These are phyloP conservation scores for Ophiostoma ips DNA, from an alignment of 2,329 filamentous ascomycete species.

Conservation along the genomic window DNA sequence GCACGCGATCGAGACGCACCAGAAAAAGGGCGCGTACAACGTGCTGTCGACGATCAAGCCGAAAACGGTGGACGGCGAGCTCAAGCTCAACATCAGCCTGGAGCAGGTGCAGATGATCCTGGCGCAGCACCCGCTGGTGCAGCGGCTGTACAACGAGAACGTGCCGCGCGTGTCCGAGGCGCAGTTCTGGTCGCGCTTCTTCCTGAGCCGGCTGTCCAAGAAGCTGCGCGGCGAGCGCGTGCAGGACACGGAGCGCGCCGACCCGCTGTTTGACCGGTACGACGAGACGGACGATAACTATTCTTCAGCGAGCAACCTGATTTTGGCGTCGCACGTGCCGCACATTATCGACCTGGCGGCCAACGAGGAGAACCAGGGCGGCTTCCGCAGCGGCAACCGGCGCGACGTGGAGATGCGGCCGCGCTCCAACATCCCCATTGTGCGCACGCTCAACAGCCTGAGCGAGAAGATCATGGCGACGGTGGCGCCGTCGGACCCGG, in stretches of 20 bases:
- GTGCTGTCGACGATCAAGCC: slow-evolving; percentile 83
- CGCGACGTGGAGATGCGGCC: slow-evolving; percentile 87
- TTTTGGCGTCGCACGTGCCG: slow-evolving; percentile 55
- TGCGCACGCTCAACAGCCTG: slow-evolving; percentile 75
- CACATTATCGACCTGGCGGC: slow-evolving; percentile 85
- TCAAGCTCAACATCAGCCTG: slow-evolving; percentile 65
- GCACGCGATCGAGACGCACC: slow-evolving; percentile 76
- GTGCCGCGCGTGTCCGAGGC: slow-evolving; percentile 67
- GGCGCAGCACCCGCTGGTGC: slow-evolving; percentile 80
- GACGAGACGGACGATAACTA: slow-evolving; percentile 55
- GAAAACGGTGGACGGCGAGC: slow-evolving; percentile 56
- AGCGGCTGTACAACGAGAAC: slow-evolving; percentile 83
- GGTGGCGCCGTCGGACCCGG: slow-evolving; percentile 64
- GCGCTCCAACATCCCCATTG: slow-evolving; percentile 67
- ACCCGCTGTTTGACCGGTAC: slow-evolving; percentile 72
- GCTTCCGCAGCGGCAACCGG: slow-evolving; percentile 65
- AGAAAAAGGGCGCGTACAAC: slow-evolving; percentile 84
- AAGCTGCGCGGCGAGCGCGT: slow-evolving; percentile 83
- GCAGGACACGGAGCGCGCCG: slow-evolving; percentile 59
- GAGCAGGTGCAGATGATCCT: slow-evolving; percentile 93
- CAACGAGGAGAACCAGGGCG: slow-evolving; percentile 90
- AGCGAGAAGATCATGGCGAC: slow-evolving; percentile 90
- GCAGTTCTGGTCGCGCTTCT: slow-evolving; percentile 90
- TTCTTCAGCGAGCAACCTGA: slow-evolving; percentile 29
- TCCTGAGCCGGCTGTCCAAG: slow-evolving; percentile 79